Evolutionary conservation across 108 stramenopile genomes (phyloP), one percentile per base, ranked within the genome.

Genomic region (Nitzschia sp.): DNA sequence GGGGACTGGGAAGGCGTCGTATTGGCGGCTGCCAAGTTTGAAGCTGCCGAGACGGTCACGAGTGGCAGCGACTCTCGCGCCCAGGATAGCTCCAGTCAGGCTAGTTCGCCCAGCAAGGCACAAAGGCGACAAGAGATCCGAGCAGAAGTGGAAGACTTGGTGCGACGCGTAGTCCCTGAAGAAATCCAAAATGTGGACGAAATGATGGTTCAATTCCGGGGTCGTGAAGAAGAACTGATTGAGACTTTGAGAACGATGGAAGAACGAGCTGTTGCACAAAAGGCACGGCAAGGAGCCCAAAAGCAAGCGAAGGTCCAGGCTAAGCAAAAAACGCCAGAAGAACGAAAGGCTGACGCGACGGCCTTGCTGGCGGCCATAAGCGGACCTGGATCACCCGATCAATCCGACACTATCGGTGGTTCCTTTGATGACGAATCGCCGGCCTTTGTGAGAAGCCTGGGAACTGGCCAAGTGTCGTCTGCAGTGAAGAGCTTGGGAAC

Each of bases 1-100:
- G 93, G 93, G 9, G 90, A 94, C 69, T 94, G 93, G 93, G 90
- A 92, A 72, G 93, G 93, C 5, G 92, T 93, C 25, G 88, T 92
- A 2, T 23, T 55, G 35, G 90, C 93, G 26, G 93, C 93, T 26
- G 90, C 90, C 32, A 84, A 89, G 54, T 94, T 84, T 59, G 90
- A 94, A 68, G 87, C 89, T 15, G 72, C 46, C 27, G 82, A 78
- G 61, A n/a, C n/a, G n/a, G n/a, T n/a, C n/a, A n/a, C n/a, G n/a
- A 54, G 32, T 45, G 34, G 65, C 59, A 47, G 48, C 58, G 18
- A 15, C 27, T 38, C 46, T 28, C 0, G 32, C 49, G 3, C 38
- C 19, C 28, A 21, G 3, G 61, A 35, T n/a, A 63, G 31, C n/a
- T 30, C 1, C 33, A 67, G 54, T 19, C 5, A 21, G 0, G 21